These are phyloP conservation scores for Gossypium davidsonii DNA, from an alignment of 441 rosid species.

Conservation along the genomic window DNA sequence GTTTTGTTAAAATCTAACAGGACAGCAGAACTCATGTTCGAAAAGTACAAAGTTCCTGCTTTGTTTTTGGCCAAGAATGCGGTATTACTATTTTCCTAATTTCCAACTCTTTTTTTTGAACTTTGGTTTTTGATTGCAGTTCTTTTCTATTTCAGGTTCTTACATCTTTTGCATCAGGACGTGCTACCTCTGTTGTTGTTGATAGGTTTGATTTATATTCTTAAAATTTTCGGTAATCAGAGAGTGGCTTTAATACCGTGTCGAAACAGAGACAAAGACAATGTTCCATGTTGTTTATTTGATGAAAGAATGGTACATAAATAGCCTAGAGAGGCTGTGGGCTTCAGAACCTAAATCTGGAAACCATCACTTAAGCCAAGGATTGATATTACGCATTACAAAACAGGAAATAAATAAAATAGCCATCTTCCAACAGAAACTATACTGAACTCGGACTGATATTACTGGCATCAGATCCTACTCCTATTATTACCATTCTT, in stretches of 20 bases:
- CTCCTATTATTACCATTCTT: background rate
- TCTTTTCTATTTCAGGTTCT: constrained; percentile 64
- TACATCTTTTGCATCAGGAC: constrained; percentile 97
- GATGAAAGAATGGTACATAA: background rate
- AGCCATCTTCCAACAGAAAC: background rate
- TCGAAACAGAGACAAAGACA: background rate
- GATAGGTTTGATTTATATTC: constrained; percentile 59
- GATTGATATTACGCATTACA: background rate
- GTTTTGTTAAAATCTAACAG: constrained; percentile 42
- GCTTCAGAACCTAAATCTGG: background rate
- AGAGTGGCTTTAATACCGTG: background rate
- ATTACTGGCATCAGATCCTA: background rate
- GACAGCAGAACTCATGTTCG: constrained; percentile 95
- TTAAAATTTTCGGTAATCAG: background rate
- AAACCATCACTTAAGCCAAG: background rate
- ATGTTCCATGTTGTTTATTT: background rate
- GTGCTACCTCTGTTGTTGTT: constrained; percentile 93
- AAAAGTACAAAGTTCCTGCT: constrained; percentile 91
- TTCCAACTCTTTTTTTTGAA: constrained; percentile 4
- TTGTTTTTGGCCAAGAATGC: constrained; percentile 95
- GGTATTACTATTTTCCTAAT: constrained; percentile 40
- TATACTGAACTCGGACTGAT: too few species aligned
- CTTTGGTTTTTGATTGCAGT: constrained; percentile 10
- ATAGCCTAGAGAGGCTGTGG: background rate
- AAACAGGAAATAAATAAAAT: background rate